Percentiles rank a stretch among this genome's conserved stretches.
Conservation (phyloP, 2,329 filamentous ascomycete genomes). For the Cladosporium sphaerospermum region DNA sequence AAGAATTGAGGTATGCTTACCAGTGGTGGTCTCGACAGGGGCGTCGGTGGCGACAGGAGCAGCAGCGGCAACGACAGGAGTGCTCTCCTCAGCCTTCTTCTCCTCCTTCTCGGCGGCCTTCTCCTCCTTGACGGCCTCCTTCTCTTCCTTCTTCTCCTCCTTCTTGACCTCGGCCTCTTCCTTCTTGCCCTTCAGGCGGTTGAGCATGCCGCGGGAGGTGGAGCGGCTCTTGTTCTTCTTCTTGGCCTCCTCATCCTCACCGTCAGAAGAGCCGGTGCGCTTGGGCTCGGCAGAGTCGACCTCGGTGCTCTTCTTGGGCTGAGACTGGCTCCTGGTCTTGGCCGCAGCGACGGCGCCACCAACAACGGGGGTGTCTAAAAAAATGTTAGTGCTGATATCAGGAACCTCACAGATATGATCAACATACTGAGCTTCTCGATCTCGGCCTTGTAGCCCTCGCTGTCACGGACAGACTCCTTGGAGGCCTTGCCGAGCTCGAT, state of each 20-base stretch:
- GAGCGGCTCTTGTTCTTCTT: slow-evolving; percentile 55
- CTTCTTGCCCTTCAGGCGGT: slow-evolving; percentile 56
- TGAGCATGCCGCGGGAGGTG: slow-evolving; percentile 53
- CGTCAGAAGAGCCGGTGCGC: slow-evolving; percentile 38
- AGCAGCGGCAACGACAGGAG: slow-evolving; percentile 22
- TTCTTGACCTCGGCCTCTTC: slow-evolving; percentile 42
- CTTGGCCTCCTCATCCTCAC: slow-evolving; percentile 36
- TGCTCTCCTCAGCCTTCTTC: slow-evolving; percentile 32
- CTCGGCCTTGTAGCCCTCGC: slow-evolving; percentile 82
- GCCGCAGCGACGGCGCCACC: slow-evolving; percentile 31
- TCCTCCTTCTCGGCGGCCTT: slow-evolving; percentile 26
- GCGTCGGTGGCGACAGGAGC: slow-evolving; percentile 29
- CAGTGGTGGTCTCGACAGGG: not conserved
- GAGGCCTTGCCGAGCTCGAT: slow-evolving; percentile 78
- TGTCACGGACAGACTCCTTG: slow-evolving; percentile 64
- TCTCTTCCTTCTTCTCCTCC: slow-evolving; percentile 41
- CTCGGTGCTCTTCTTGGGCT: slow-evolving; percentile 44
- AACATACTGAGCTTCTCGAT: slow-evolving; percentile 62
- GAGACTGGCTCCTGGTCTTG: slow-evolving; percentile 30
- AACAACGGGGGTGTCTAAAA: slow-evolving; percentile 24
- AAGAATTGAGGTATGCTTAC: slow-evolving; percentile 7
- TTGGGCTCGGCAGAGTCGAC: slow-evolving; percentile 35
- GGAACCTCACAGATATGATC: not conserved
- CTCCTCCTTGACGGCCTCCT: slow-evolving; percentile 34
- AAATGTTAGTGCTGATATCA: slow-evolving; percentile 12